Conservation (phyloP, 192 early-diverging fungal genomes). For the Umbelopsis vinacea region DNA sequence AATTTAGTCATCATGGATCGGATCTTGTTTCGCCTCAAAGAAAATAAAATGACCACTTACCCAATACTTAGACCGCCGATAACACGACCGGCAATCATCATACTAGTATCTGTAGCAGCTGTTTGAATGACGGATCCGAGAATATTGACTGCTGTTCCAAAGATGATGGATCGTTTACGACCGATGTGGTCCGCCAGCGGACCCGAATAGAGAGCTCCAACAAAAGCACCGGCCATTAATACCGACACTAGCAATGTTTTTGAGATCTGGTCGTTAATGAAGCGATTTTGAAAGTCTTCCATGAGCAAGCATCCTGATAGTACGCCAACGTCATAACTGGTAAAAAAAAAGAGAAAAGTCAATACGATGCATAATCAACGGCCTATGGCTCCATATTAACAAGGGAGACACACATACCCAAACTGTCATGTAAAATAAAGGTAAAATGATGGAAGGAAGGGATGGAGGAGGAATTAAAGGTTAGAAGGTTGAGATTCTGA, state of each 20-base stretch:
- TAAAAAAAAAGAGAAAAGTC: neutral
- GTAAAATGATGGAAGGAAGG: neutral
- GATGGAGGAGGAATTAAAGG: neutral
- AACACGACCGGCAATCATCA: conserved; percentile 56
- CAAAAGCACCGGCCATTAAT: conserved; percentile 66
- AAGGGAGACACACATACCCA: conserved; percentile 20
- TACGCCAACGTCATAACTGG: conserved; percentile 40
- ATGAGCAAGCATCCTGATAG: conserved; percentile 39
- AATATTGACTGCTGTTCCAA: conserved; percentile 56
- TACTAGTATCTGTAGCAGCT: conserved; percentile 45
- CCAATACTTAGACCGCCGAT: conserved; percentile 58
- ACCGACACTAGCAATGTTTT: conserved; percentile 22
- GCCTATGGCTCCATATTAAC: no score
- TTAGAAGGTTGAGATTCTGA: neutral
- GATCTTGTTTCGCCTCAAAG: no score
- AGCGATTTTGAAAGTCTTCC: conserved; percentile 27
- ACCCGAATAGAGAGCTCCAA: conserved; percentile 68
- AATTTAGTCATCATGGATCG: no score
- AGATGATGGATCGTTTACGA: conserved; percentile 48
- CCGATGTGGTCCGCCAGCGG: conserved; percentile 59
- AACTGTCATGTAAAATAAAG: no score
- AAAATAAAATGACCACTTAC: no score
- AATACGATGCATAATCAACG: neutral
- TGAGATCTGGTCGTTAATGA: neutral
- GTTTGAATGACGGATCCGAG: conserved; percentile 58